Evolutionary conservation across 352 stramenopile genomes (phyloP).

Genomic region (Peronospora farinosa): DNA sequence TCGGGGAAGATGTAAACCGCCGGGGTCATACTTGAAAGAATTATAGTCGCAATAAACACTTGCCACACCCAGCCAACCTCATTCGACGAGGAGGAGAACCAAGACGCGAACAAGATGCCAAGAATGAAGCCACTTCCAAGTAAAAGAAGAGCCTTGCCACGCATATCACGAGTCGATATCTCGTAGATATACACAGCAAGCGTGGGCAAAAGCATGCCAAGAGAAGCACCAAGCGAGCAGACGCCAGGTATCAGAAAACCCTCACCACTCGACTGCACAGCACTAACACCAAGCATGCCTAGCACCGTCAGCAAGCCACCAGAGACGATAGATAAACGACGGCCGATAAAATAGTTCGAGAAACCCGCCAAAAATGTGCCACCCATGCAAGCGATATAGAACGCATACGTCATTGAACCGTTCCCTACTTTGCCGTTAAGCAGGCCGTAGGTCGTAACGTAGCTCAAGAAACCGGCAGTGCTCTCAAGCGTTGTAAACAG

Average conservation of each 20-base stretch:
- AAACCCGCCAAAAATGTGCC: conserved; percentile 47
- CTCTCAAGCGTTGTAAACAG: conserved; percentile 69
- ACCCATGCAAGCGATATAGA: conserved; percentile 49
- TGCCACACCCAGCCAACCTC: conserved; percentile 82
- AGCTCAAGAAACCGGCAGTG: conserved; percentile 70
- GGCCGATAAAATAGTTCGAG: conserved; percentile 68
- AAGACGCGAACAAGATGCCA: conserved; percentile 53
- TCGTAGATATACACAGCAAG: conserved; percentile 84
- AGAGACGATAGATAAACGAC: conserved; percentile 65
- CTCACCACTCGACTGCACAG: conserved; percentile 44
- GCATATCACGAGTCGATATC: conserved; percentile 80
- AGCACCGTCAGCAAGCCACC: conserved; percentile 60
- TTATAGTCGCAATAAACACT: conserved; percentile 70
- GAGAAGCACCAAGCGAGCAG: conserved; percentile 43
- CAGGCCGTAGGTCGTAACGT: conserved; percentile 70
- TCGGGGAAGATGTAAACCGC: conserved; percentile 83
- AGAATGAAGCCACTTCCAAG: conserved; percentile 65
- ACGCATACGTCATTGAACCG: conserved; percentile 62
- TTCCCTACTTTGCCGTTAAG: conserved; percentile 52
- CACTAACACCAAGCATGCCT: conserved; percentile 64
- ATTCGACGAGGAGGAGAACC: conserved; percentile 63
- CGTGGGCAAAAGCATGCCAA: conserved; percentile 66
- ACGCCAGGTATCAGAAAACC: conserved; percentile 61
- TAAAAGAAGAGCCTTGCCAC: conserved; percentile 69
- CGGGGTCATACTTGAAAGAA: conserved; percentile 75